phyloP scores from a whole-genome alignment of 2,329 filamentous ascomycete species.

The Trichoderma sp. region DNA sequence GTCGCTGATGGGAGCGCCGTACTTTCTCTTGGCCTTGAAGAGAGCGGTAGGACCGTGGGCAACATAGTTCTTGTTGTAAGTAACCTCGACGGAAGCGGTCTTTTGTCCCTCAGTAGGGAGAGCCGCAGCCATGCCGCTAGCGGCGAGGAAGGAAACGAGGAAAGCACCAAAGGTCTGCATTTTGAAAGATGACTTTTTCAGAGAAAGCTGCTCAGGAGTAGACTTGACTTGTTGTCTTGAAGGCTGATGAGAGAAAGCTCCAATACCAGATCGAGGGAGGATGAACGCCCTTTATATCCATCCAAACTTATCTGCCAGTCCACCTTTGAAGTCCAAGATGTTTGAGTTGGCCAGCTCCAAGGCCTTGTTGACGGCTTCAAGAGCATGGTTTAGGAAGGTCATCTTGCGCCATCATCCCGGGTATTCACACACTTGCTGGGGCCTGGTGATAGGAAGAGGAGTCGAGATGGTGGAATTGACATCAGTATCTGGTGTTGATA shows the following conservation, averaged over 20 bases:
- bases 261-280: neutral
- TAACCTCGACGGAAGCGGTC: conserved; percentile 16
- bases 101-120: conserved; percentile 15
- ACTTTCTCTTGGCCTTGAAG: conserved; percentile 23
- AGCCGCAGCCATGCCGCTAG: conserved; percentile 21
- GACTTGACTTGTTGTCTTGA: conserved; percentile 13
- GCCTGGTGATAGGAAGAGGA: conserved; percentile 8
- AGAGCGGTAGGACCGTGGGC: conserved; percentile 20
- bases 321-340: neutral
- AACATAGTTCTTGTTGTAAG: conserved; percentile 17
- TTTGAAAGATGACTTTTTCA: neutral
- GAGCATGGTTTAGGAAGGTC: conserved; percentile 19
- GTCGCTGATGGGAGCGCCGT: conserved; percentile 15
- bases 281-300: conserved; percentile 12
- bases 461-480: conserved; percentile 8
- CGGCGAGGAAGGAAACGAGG: conserved; percentile 23
- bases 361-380: neutral
- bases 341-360: neutral
- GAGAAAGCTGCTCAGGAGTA: neutral
- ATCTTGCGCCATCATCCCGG: neutral
- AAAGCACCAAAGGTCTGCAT: conserved; percentile 25
- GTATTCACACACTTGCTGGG: conserved; percentile 4
- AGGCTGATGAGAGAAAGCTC: conserved; percentile 7
- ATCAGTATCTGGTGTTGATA: neutral
- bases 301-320: neutral